phyloP scores from a whole-genome alignment of 2,329 filamentous ascomycete species.

The Xylaria sp. region DNA sequence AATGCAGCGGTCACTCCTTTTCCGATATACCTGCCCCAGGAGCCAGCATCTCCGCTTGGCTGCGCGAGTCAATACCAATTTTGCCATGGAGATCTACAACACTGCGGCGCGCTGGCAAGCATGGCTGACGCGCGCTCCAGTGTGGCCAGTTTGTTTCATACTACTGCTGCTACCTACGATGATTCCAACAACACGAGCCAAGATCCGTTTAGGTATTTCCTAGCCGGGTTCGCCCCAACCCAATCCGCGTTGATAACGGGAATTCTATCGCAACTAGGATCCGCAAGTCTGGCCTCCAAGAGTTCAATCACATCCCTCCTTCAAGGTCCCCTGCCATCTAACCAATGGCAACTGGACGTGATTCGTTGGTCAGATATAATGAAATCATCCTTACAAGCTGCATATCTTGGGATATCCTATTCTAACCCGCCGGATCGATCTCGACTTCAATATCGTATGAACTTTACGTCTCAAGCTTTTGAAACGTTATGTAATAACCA shows the following conservation, averaged over 20 bases:
- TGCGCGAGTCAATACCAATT: constrained; percentile 24
- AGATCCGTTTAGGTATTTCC: neutral
- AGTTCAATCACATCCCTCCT: neutral
- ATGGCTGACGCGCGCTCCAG: neutral
- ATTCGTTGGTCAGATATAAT: neutral
- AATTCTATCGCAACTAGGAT: neutral
- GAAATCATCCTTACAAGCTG: neutral
- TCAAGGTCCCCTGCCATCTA: constrained; percentile 1
- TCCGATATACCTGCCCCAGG: neutral
- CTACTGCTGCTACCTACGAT: neutral
- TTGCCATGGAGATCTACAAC: neutral
- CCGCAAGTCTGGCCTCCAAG: constrained; percentile 3
- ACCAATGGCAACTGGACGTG: constrained; percentile 26
- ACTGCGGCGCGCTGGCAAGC: constrained; percentile 12
- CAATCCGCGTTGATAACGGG: neutral
- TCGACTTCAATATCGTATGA: neutral
- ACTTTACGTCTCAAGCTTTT: neutral
- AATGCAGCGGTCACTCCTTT: neutral
- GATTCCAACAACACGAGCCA: neutral
- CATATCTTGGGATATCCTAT: neutral
- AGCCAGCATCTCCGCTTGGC: constrained; percentile 21
- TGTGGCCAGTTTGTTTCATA: constrained; percentile 3
- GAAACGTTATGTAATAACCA: neutral
- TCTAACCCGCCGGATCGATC: neutral
- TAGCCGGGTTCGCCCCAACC: neutral